Evolutionary conservation across 495 filamentous ascomycete species (phyloP), one percentile per base, ranked within the genome.

Genomic region (Usnea hakonensis): DNA sequence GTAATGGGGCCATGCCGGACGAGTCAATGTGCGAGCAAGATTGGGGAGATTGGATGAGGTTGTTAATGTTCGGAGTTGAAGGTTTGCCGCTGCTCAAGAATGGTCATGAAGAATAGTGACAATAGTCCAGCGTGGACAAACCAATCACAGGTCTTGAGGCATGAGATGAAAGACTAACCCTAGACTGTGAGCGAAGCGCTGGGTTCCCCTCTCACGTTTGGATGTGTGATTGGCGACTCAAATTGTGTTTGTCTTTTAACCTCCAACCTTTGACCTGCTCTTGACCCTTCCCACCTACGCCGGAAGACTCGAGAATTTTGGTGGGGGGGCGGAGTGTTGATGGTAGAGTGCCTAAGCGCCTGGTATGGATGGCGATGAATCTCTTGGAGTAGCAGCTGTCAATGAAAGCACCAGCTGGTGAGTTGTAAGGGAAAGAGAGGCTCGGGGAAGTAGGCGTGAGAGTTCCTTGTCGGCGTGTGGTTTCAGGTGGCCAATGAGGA

Each of bases 11-110:
- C 46, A 50, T 57, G 55, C 26, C 55, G 60, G 58, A 33, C 30
- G 41, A 6, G 52, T 61, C 37, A 26, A 55, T 32, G 43, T 30
- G 58, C 58, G 50, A 38, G 26, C 14, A 40, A 43, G 40, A 32
- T 32, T 62, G 41, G 55, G 68, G n/a, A 37, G 65, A 68, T 8
- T 61, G 58, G 70, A 66, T 8, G 68, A 55, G 37, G 67, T 62
- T 11, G 60, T 67, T 14, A 70, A 70, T 28, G 62, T 61, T 3
- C 68, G 58, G 17, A 48, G 67, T n/a, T 60, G 68, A 6, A 61
- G 67, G 28, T 75, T 82, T 64, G 67, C 79, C 23, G 75, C 74
- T 41, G 73, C 72, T 23, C 55, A 79, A 16, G 78, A 80, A 46
- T 54, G 38, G 0, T 59, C 21, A 73, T 58, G 78, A 76, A 38